Conservation (phyloP, 2,329 filamentous ascomycete species). For the Zalaria sp. region DNA sequence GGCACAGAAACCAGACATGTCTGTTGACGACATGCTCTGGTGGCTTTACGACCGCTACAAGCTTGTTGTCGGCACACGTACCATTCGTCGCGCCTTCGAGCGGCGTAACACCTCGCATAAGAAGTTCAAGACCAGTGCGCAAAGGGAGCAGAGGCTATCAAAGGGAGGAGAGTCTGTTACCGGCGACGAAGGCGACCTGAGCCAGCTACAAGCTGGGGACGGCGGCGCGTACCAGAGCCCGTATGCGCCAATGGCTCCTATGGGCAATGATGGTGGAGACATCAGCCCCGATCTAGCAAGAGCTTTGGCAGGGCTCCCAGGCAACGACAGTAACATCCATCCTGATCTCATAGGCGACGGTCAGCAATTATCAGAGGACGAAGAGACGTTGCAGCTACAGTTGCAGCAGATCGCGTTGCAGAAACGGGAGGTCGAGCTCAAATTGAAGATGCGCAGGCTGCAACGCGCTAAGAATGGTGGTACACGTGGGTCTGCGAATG, state of each 20-base stretch:
- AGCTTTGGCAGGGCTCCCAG: conserved; percentile 3
- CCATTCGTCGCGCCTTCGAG: conserved; percentile 22
- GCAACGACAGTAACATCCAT: background rate
- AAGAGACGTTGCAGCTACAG: conserved; percentile 20
- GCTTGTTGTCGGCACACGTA: conserved; percentile 22
- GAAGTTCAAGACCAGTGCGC: conserved; percentile 10
- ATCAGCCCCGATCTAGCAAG: conserved; percentile 5
- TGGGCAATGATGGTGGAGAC: conserved; percentile 9
- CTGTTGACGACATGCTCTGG: conserved; percentile 24
- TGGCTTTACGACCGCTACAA: conserved; percentile 22
- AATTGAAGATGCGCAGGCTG: conserved; percentile 19
- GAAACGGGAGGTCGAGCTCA: conserved; percentile 22
- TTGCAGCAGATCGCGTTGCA: conserved; percentile 21
- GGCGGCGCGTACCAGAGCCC: conserved; percentile 16
- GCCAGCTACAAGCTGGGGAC: background rate
- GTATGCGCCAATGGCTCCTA: conserved; percentile 17
- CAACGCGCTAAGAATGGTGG: conserved; percentile 12
- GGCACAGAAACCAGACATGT: conserved; percentile 18
- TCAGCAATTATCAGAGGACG: conserved; percentile 16
- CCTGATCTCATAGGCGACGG: conserved; percentile 3
- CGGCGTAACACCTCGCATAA: conserved; percentile 12
- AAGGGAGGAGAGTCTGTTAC: background rate
- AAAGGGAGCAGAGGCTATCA: conserved; percentile 7
- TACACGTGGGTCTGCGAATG: conserved; percentile 5
- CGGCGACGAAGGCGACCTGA: conserved; percentile 3